phyloP scores from a whole-genome alignment of 257 asterid species.

The Gentiana dahurica region DNA sequence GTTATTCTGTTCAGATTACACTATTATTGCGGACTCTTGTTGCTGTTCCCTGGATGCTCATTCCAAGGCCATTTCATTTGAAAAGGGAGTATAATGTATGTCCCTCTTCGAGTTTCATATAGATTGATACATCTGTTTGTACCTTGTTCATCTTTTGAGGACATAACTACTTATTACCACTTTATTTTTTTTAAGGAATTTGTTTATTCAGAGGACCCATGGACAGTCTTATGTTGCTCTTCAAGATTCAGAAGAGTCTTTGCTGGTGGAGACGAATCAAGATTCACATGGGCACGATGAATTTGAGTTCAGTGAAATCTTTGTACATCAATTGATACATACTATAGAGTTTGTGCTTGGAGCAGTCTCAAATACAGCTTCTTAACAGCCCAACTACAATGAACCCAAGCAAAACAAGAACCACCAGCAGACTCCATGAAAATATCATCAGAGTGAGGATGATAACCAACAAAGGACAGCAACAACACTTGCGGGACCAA shows the following conservation, averaged over 20 bases:
- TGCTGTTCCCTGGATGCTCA: conserved; percentile 98
- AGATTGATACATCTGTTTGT: conserved; percentile 4
- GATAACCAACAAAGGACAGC: too few species aligned
- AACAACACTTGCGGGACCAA: too few species aligned
- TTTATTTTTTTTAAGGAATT: too few species aligned
- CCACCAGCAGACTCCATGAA: too few species aligned
- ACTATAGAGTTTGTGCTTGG: conserved; percentile 99
- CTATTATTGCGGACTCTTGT: conserved; percentile 63
- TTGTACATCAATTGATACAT: conserved; percentile 96
- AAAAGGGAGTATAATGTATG: conserved; percentile 65
- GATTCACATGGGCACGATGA: conserved; percentile 84
- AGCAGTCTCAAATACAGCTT: conserved; percentile 98
- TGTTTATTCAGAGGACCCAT: conserved; percentile 71
- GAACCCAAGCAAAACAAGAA: too few species aligned
- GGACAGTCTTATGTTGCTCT: conserved; percentile 70
- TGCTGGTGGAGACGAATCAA: conserved; percentile 56
- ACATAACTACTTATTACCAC: too few species aligned
- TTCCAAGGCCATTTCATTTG: conserved; percentile 89
- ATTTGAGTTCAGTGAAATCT: conserved; percentile 90
- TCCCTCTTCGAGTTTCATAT: conserved; percentile 6
- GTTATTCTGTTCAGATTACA: conserved; percentile 46
- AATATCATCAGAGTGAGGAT: too few species aligned
- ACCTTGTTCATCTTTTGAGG: conserved; percentile 1
- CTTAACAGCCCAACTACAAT: too few species aligned
- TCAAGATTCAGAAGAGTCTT: conserved; percentile 68